Evolutionary conservation across 2,329 filamentous ascomycete genomes (phyloP).

Genomic region (Amphichorda felina): DNA sequence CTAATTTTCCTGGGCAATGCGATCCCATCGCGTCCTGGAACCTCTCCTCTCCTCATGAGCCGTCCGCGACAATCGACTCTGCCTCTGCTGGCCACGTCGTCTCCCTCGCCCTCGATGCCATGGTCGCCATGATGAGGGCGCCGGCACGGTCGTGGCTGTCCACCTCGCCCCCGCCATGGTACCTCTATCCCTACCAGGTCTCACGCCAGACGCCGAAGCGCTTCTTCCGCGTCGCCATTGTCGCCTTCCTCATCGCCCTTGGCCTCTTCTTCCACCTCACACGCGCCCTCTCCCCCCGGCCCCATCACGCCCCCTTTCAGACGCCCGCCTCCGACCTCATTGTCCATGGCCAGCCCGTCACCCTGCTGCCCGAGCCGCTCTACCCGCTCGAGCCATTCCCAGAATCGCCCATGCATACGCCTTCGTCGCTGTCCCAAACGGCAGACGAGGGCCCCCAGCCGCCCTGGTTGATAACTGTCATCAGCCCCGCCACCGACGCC

Average conservation of each 20-base stretch:
- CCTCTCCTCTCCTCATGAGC: no score
- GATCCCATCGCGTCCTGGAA: no score
- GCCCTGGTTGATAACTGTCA: slow-evolving; percentile 17
- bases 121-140: slow-evolving; percentile 1
- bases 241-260: neutral
- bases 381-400: slow-evolving; percentile 12
- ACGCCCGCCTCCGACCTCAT: slow-evolving; percentile 2
- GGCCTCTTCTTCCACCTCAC: neutral
- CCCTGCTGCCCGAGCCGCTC: slow-evolving; percentile 2
- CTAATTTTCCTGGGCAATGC: no score
- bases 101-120: neutral
- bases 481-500: slow-evolving; percentile 13
- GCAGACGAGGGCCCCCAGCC: neutral
- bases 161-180: slow-evolving; percentile 1
- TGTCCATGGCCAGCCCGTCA: slow-evolving; percentile 5
- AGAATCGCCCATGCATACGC: slow-evolving; percentile 9
- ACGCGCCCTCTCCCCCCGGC: neutral
- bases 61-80: no score
- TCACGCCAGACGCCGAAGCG: slow-evolving; percentile 2
- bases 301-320: slow-evolving; percentile 3
- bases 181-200: slow-evolving; percentile 1
- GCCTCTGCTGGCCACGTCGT: no score
- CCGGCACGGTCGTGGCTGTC: neutral
- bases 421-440: neutral
- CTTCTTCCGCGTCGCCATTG: slow-evolving; percentile 2